Percentiles rank a stretch among this genome's conserved stretches.
phyloP scores from a whole-genome alignment of 371 early-diverging fungal species.

The Apophysomyces sp. region DNA sequence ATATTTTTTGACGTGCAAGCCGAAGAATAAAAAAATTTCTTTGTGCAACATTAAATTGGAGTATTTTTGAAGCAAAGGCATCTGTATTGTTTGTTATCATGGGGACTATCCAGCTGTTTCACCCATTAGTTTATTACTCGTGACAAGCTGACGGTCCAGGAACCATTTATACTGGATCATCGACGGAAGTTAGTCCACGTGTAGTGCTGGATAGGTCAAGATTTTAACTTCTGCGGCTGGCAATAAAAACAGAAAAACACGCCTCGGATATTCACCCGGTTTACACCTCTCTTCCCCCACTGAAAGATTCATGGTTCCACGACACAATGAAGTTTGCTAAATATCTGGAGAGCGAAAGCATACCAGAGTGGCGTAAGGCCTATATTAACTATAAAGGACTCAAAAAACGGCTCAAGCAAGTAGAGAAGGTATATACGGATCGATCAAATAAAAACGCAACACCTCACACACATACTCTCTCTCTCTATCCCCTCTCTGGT shows the following conservation, averaged over 20 bases:
- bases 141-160: background rate
- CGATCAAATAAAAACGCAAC: background rate
- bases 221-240: slow-evolving; percentile 1
- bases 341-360: slow-evolving; percentile 69
- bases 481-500: too few relatives aligned
- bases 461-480: too few relatives aligned
- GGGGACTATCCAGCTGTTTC: background rate
- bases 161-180: slow-evolving; percentile 2
- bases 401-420: slow-evolving; percentile 64
- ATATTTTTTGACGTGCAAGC: too few relatives aligned
- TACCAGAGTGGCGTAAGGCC: slow-evolving; percentile 84
- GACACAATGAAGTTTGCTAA: slow-evolving; percentile 80
- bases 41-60: background rate
- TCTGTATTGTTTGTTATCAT: background rate
- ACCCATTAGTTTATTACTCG: background rate
- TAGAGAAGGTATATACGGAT: slow-evolving; percentile 44
- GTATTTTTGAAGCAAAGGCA: background rate
- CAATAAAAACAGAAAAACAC: slow-evolving; percentile 6
- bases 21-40: background rate
- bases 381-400: slow-evolving; percentile 76
- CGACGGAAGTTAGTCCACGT: slow-evolving; percentile 7
- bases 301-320: background rate
- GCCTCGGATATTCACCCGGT: slow-evolving; percentile 4
- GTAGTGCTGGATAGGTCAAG: slow-evolving; percentile 11
- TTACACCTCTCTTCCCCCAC: background rate